Evolutionary conservation across 768 basidiomycete species (phyloP), one percentile per base, ranked within the genome.

Genomic region (Lactarius hatsudake): DNA sequence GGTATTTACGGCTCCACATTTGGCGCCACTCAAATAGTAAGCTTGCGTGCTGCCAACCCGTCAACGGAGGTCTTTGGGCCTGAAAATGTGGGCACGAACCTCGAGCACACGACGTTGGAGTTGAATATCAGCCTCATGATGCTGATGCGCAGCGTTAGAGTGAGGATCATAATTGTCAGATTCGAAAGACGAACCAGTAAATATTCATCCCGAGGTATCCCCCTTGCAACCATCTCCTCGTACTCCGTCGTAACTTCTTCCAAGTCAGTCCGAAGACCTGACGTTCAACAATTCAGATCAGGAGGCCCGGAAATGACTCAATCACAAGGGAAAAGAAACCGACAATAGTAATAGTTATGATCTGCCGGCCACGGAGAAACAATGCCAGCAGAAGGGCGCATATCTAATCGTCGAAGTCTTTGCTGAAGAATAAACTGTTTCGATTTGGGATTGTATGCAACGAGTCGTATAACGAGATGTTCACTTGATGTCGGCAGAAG

Each of bases 221-320:
- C 51, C 6, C n/a, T 5, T 20, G 23, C 9, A 5, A 26, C 28
- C 54, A 61, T 63, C 26, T 45, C n/a, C 1, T 38, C 17, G 36
- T 48, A 68, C 17, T 68, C 67, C 34, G 34, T 15, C 5, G 10
- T 23, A 9, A 26, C 40, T 13, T 56, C 40, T 23, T 12, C 5
- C 51, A 56, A 3, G 40, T 68, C 67, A 18, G 26, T 48, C 51
- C n/a, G 12, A 55, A 68, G 67, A 26, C 57, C 66, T 67, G 32
- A n/a, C 9, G 10, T 30, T 59, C 30, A n/a, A 40, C 54, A 36
- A n/a, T 43, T 28, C 18, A 20, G 18, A 32, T 38, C 34, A 53
- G 18, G 30, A 15, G 30, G 34, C 58, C 32, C 38, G 13, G 18
- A n/a, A 48, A 26, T 58, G n/a, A 28, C 36, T 13, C 12, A 20